Percentiles rank a stretch among this genome's conserved stretches.
Evolutionary conservation across 2,329 filamentous ascomycete species (phyloP).

Genomic region (Neofusicoccum kwambonambiense): DNA sequence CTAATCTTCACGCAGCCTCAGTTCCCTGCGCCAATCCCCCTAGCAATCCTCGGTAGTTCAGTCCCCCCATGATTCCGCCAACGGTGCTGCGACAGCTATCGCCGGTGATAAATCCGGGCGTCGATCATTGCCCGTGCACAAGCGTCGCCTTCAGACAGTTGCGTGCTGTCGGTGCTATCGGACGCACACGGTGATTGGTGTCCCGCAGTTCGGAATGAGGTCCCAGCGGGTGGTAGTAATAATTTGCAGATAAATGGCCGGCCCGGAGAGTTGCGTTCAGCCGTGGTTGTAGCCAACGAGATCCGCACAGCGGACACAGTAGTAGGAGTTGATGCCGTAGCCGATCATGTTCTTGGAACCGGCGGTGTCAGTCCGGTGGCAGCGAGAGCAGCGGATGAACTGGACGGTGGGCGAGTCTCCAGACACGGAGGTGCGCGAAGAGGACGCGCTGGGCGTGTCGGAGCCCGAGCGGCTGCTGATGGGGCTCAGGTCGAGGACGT

Average conservation of each 20-base stretch:
- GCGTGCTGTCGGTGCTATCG: background rate
- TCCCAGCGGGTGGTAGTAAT: background rate
- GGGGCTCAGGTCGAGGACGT: conserved; percentile 19
- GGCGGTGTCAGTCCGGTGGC: conserved; percentile 19
- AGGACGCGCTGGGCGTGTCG: background rate
- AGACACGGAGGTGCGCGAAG: conserved; percentile 2
- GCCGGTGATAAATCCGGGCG: background rate
- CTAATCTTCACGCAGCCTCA: background rate
- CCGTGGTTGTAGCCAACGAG: conserved; percentile 39
- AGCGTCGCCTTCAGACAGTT: background rate
- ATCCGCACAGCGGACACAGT: conserved; percentile 41
- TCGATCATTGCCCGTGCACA: background rate
- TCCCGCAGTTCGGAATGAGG: background rate
- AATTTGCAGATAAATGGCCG: no score
- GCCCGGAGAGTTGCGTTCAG: conserved; percentile 22
- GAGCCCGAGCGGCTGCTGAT: conserved; percentile 8
- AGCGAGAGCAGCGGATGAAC: conserved; percentile 22
- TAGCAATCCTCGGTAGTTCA: background rate
- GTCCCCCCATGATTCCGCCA: background rate
- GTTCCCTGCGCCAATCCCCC: conserved; percentile 6
- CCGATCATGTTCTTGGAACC: conserved; percentile 32
- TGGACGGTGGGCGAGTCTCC: conserved; percentile 10
- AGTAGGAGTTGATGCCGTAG: conserved; percentile 41
- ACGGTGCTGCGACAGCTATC: background rate
- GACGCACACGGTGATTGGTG: background rate